Evolutionary conservation across 345 rosid species (phyloP).

Genomic region (Tarenaya hassleriana): DNA sequence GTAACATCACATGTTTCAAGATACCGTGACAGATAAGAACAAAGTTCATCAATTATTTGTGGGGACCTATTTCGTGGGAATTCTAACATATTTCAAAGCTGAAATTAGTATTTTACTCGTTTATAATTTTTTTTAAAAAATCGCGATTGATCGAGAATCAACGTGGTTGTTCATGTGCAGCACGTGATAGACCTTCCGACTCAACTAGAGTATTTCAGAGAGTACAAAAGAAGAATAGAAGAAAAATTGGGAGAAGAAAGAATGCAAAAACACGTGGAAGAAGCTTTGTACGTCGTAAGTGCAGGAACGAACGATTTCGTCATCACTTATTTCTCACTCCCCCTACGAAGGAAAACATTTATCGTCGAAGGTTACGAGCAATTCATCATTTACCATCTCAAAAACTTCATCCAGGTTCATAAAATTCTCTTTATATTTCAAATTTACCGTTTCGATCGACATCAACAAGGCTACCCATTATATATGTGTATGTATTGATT

Average conservation of each 20-base stretch:
- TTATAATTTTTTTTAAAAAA: too few relatives aligned
- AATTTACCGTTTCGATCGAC: background rate
- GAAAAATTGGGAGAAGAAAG: constrained; percentile 19
- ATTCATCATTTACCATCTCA: constrained; percentile 41
- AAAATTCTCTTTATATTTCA: background rate
- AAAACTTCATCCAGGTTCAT: constrained; percentile 46
- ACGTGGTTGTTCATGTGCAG: constrained; percentile 12
- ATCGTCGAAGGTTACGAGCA: constrained; percentile 45
- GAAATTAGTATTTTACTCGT: too few relatives aligned
- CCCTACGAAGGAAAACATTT: constrained; percentile 45
- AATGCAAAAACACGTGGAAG: constrained; percentile 31
- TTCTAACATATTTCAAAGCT: too few relatives aligned
- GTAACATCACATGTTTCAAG: too few relatives aligned
- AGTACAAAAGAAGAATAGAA: constrained; percentile 29
- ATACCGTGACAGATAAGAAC: too few relatives aligned
- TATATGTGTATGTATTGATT: constrained; percentile 3
- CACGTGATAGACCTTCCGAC: constrained; percentile 26
- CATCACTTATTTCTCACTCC: constrained; percentile 29
- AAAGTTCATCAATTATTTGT: too few relatives aligned
- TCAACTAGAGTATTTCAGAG: constrained; percentile 30
- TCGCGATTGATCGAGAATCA: too few relatives aligned
- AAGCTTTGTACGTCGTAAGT: constrained; percentile 26
- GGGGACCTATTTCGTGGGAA: too few relatives aligned
- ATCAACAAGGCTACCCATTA: background rate
- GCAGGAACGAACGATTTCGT: constrained; percentile 35